A percentile compares a stretch with the other conserved stretches of the same genome.
phyloP scores from a whole-genome alignment of 2,329 filamentous ascomycete species.

The Penicillium olsonii region DNA sequence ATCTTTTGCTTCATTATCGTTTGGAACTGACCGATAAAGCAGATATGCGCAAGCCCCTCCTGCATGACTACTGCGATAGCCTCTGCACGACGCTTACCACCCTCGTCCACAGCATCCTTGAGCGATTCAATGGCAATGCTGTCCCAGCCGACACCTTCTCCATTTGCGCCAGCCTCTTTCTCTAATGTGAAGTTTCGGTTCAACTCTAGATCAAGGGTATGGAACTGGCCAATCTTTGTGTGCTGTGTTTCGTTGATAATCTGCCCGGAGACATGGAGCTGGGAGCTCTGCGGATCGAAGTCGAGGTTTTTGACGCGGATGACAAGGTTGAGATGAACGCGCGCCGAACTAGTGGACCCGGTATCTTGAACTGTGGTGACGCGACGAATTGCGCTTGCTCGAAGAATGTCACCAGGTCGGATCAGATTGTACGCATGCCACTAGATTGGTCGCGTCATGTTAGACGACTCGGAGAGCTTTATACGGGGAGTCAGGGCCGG shows the following conservation, averaged over 20 bases:
- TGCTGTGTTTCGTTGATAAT: slow-evolving; percentile 67
- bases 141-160: slow-evolving; percentile 71
- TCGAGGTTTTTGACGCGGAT: slow-evolving; percentile 67
- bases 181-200: slow-evolving; percentile 84
- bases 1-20: slow-evolving; percentile 53
- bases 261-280: slow-evolving; percentile 68
- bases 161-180: slow-evolving; percentile 63
- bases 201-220: slow-evolving; percentile 81
- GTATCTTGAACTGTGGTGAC: slow-evolving; percentile 62
- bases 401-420: slow-evolving; percentile 63
- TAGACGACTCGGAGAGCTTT: slow-evolving; percentile 4
- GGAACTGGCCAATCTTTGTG: slow-evolving; percentile 67
- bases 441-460: slow-evolving; percentile 37
- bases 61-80: slow-evolving; percentile 93
- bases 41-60: slow-evolving; percentile 61
- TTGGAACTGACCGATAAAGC: slow-evolving; percentile 52
- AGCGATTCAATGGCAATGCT: slow-evolving; percentile 79
- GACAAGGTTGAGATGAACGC: slow-evolving; percentile 65
- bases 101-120: slow-evolving; percentile 72
- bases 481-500: neutral
- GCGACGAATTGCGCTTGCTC: slow-evolving; percentile 66
- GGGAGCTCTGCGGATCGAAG: slow-evolving; percentile 68
- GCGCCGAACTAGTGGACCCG: slow-evolving; percentile 63
- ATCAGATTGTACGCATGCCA: slow-evolving; percentile 78
- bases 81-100: slow-evolving; percentile 70